A percentile compares a stretch with the other conserved stretches of the same genome.
These are phyloP conservation scores for Thinopyrum elongatum DNA, from an alignment of 176 grass and related monocot genomes.

Conservation along the genomic window DNA sequence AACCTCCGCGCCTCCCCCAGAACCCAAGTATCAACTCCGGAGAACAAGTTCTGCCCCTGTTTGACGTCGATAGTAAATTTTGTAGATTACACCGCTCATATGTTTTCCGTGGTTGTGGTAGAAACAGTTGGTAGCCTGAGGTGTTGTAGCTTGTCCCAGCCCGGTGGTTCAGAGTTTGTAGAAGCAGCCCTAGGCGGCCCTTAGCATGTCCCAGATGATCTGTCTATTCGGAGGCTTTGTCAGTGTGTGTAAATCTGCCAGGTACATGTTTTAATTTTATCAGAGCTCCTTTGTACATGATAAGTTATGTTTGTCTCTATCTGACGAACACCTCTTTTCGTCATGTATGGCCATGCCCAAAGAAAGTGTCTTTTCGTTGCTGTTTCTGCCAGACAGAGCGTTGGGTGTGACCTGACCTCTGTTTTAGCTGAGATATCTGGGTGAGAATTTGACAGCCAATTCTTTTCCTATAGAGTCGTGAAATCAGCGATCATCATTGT, in stretches of 20 bases:
- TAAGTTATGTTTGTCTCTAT: background rate
- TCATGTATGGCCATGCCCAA: background rate
- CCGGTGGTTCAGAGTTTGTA: conserved; percentile 25
- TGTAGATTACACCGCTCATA: conserved; percentile 61
- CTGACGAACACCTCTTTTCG: no score
- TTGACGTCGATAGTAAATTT: conserved; percentile 45
- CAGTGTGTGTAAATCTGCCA: conserved; percentile 35
- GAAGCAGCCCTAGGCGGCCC: conserved; percentile 6
- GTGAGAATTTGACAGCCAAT: background rate
- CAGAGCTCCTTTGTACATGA: conserved; percentile 26
- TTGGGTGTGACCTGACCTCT: background rate
- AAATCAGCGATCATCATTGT: no score
- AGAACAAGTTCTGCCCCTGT: conserved; percentile 60
- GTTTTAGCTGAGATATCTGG: background rate
- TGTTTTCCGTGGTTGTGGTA: conserved; percentile 16
- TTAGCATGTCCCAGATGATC: conserved; percentile 30
- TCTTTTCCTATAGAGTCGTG: background rate
- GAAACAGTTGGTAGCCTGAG: conserved; percentile 38
- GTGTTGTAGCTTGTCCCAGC: conserved; percentile 2
- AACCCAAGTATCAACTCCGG: conserved; percentile 71
- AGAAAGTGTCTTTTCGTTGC: background rate
- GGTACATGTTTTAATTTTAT: conserved; percentile 2
- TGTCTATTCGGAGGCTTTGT: conserved; percentile 11
- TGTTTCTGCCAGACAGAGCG: background rate
- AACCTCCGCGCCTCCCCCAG: conserved; percentile 34